Base-by-base conservation (phyloP, 2,329 filamentous ascomycete genomes). In the Fusarium ambrosium region DNA sequence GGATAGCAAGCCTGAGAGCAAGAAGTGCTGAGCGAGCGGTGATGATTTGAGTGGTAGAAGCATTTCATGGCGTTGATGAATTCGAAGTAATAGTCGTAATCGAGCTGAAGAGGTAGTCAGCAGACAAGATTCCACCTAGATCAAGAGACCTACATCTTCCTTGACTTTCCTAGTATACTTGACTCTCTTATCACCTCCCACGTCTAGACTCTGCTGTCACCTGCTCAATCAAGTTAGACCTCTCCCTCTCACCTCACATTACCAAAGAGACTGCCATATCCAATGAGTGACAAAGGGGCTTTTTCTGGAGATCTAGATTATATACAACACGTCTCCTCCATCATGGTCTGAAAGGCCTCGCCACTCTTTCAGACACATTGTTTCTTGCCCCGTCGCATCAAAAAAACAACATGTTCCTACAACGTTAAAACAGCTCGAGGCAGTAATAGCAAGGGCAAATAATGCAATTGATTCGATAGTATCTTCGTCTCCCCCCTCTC, bases 261-360 rank as follows among this genome's bases (percentile, higher is more conserved):
- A 32, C 24, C 48, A 53, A 14, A 39, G 63, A 13, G 58, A 58
- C 20, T 32, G 14, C 29, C 45, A 27, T n/a, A 37, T 32, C 36
- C 27, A 53, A 60, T 73, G 64, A 78, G 77, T 77, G 75, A 77
- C 68, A 78, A 71, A 74, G 68, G 71, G 71, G 74, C 71, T 72
- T 78, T 79, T 78, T 79, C 62, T 69, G 64, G 65, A 78, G 75
- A 70, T 77, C 74, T 77, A 75, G 75, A 79, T 78, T 80, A 80
- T 80, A 72, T 80, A 80, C 79, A 80, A 63, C 72, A 62, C 66
- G 43, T 51, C 60, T 64, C 59, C 62, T 64, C 58, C 61, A 48
- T 70, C 64, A 61, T 72, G 32, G 58, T 69, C 66, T 70, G 68
- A 67, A 70, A 76, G 36, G 41, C 48, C 62, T 70, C 62, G 41